phyloP scores from a whole-genome alignment of 805 yeast genomes.

The Priceomyces melissophilus region DNA sequence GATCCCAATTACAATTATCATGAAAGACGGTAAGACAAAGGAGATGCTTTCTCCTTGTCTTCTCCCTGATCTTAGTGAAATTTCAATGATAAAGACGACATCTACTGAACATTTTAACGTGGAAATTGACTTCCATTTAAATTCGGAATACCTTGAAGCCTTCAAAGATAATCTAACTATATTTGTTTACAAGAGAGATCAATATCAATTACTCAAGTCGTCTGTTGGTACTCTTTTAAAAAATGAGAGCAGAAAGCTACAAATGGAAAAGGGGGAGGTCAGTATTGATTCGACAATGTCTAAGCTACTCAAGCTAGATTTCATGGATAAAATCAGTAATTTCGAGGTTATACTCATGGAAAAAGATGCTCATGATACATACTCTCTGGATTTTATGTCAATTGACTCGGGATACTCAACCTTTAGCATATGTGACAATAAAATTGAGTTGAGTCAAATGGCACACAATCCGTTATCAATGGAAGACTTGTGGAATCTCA shows the following conservation, averaged over 20 bases:
- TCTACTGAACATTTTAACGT: constrained; percentile 53
- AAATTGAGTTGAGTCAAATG: constrained; percentile 46
- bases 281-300: constrained; percentile 17
- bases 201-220: constrained; percentile 35
- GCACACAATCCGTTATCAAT: constrained; percentile 38
- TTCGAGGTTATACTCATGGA: constrained; percentile 32
- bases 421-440: constrained; percentile 47
- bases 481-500: constrained; percentile 64
- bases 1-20: constrained; percentile 36
- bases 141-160: constrained; percentile 40
- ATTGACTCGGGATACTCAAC: constrained; percentile 38
- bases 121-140: constrained; percentile 38
- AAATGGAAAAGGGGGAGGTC: constrained; percentile 25
- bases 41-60: constrained; percentile 59
- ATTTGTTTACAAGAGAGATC: constrained; percentile 48
- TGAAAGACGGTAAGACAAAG: constrained; percentile 35
- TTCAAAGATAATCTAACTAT: constrained; percentile 46
- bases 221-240: constrained; percentile 31
- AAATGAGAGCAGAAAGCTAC: constrained; percentile 29
- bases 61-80: constrained; percentile 55
- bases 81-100: constrained; percentile 45
- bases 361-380: constrained; percentile 10
- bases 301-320: constrained; percentile 18
- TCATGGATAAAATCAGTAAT: constrained; percentile 18
- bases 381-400: constrained; percentile 1